A percentile compares a stretch with the other conserved stretches of the same genome.
These are phyloP conservation scores for Alternaria rosae DNA, from an alignment of 2,329 filamentous ascomycete species.

Conservation along the genomic window DNA sequence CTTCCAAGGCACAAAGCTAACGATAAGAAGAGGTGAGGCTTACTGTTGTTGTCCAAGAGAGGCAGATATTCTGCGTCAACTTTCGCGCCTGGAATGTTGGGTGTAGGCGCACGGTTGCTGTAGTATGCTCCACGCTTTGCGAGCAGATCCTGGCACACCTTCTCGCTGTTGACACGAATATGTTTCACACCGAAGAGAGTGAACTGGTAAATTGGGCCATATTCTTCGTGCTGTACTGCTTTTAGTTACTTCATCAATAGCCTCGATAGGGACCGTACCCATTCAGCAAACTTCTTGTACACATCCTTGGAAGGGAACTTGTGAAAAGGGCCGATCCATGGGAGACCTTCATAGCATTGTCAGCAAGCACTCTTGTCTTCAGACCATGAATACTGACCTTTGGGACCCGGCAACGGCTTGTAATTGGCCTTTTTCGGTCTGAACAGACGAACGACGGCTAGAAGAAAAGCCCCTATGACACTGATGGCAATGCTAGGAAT, in stretches of 20 bases:
- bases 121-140: slow-evolving; percentile 7
- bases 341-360: neutral
- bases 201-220: slow-evolving; percentile 4
- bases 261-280: neutral
- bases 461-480: slow-evolving; percentile 4
- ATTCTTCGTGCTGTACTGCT: neutral
- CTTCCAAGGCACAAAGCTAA: too few species aligned
- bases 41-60: slow-evolving; percentile 4
- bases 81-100: slow-evolving; percentile 6
- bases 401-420: slow-evolving; percentile 1
- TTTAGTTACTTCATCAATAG: neutral
- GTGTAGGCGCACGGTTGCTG: slow-evolving; percentile 3
- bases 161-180: slow-evolving; percentile 4
- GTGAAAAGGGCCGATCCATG: slow-evolving; percentile 4
- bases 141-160: slow-evolving; percentile 4
- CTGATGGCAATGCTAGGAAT: slow-evolving; percentile 1
- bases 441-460: neutral
- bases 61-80: slow-evolving; percentile 4
- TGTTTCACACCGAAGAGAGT: slow-evolving; percentile 1
- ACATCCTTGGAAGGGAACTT: slow-evolving; percentile 1
- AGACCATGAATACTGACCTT: neutral
- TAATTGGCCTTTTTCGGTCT: neutral
- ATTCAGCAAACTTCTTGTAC: slow-evolving; percentile 4
- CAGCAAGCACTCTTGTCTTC: neutral
- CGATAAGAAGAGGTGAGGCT: too few species aligned